Conservation (phyloP, 2,329 filamentous ascomycete genomes). For the Simplicillium sp. region DNA sequence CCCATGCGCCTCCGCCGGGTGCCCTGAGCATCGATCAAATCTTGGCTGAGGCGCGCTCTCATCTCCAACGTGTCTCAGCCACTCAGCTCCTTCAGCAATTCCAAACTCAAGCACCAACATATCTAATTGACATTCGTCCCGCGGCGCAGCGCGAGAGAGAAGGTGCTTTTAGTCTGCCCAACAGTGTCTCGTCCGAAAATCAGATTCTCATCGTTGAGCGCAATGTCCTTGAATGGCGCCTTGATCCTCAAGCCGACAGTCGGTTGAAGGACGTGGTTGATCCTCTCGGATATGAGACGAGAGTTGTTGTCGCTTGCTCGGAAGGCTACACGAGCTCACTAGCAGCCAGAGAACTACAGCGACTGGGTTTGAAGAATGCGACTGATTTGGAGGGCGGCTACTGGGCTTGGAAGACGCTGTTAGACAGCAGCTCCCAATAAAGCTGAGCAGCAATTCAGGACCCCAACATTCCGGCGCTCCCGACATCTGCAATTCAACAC, state of each 20-base stretch:
- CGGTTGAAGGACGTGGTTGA: constrained; percentile 8
- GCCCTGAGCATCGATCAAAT: constrained; percentile 8
- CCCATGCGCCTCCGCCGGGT: constrained; percentile 6
- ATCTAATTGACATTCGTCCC: constrained; percentile 7
- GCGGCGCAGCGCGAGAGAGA: constrained; percentile 6
- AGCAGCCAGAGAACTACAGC: constrained; percentile 7
- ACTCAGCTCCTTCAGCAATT: constrained; percentile 6
- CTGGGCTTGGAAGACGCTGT: constrained; percentile 6
- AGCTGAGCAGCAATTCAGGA: too few species aligned
- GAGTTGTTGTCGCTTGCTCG: constrained; percentile 6
- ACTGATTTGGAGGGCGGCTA: constrained; percentile 7
- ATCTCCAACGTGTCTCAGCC: constrained; percentile 4
- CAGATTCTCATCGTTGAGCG: constrained; percentile 7
- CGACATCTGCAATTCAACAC: too few species aligned
- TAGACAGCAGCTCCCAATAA: too few species aligned
- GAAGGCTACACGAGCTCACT: constrained; percentile 8
- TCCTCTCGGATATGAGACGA: constrained; percentile 8
- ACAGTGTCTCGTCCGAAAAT: constrained; percentile 2
- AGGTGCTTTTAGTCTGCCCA: constrained; percentile 1
- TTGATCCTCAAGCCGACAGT: constrained; percentile 6
- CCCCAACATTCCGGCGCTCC: too few species aligned
- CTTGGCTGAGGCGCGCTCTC: constrained; percentile 6
- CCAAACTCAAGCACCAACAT: constrained; percentile 3
- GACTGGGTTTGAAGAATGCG: constrained; percentile 5
- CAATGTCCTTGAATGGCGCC: constrained; percentile 8